Base-by-base conservation (phyloP, 148 eudicot genomes). In the Tetragonia tetragonoides region DNA sequence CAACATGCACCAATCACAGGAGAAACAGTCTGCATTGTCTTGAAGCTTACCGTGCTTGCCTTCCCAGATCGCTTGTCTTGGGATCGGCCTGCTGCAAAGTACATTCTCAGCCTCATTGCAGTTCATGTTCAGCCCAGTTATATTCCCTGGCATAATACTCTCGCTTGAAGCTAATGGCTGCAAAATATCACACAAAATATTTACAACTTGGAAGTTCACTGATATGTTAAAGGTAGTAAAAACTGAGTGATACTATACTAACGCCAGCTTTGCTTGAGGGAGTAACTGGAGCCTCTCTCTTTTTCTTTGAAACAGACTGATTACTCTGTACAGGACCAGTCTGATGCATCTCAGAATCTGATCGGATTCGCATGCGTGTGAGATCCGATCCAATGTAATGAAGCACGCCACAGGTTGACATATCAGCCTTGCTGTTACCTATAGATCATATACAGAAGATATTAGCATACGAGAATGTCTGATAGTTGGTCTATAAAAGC, bases 311-410 rank as follows among this genome's bases (percentile, higher is more conserved):
- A 78, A 83, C 57, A 85, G 89, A 84, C 53, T 88, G 88, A n/a
- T 86, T 89, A 66, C 81, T 90, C 79, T 86, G 88, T 11, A 78
- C 38, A 21, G 89, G 84, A 54, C 81, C 87, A 54, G 89, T 86
- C 54, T 82, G 86, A 68, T 59, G 79, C 14, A 51, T 61, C 59
- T 76, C 82, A 71, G 76, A 65, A 46, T 83, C 88, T 38, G 93
- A 86, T 76, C 80, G 86, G 23, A 88, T 90, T 76, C 82, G 79
- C 76, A 91, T 91, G 78, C 97, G 89, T 17, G 99, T 93, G 78
- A 91, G 85, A 79, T 95, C 99, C 64, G 97, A 95, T 72, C 99
- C 99, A 51, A 95, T 83, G 0, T 97, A 95, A 79, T 91, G 99
- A 75, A 95, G 64, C 28, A 60, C 64, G 8, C 64, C 64, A 60